Evolutionary conservation across 805 yeast species (phyloP).

Genomic region (Wickerhamiella parazyma): DNA sequence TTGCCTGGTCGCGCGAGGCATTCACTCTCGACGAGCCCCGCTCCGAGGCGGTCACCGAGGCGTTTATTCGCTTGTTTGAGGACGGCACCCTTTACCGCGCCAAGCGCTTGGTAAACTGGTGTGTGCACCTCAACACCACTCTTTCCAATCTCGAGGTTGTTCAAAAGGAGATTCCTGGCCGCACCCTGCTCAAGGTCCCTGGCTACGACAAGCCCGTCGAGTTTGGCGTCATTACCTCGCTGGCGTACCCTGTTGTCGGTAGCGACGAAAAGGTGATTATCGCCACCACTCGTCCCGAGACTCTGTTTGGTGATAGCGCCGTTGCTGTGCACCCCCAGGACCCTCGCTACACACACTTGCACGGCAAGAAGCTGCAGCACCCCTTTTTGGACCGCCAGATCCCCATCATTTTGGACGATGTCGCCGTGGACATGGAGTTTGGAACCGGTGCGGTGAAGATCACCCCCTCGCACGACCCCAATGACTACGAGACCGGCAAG

Average conservation of each 20-base stretch:
- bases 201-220: conserved; percentile 82
- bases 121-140: conserved; percentile 86
- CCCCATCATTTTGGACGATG: conserved; percentile 80
- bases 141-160: conserved; percentile 93
- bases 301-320: conserved; percentile 94
- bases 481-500: conserved; percentile 94
- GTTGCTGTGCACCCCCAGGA: conserved; percentile 97
- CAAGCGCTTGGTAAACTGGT: conserved; percentile 89
- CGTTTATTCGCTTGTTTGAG: conserved; percentile 81
- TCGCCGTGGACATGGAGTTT: conserved; percentile 97
- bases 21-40: conserved; percentile 78
- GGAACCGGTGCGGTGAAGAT: conserved; percentile 99
- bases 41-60: conserved; percentile 72
- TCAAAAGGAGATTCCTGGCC: conserved; percentile 75
- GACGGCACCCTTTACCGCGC: conserved; percentile 95
- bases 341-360: conserved; percentile 81
- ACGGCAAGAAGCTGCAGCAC: conserved; percentile 82
- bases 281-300: conserved; percentile 98
- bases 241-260: conserved; percentile 77
- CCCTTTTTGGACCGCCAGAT: conserved; percentile 76
- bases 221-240: conserved; percentile 94
- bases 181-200: conserved; percentile 71
- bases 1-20: conserved; percentile 90
- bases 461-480: conserved; percentile 96
- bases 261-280: conserved; percentile 79